These are phyloP conservation scores for Wickerhamiella kazuoi DNA, from an alignment of 805 yeast species.

Conservation along the genomic window DNA sequence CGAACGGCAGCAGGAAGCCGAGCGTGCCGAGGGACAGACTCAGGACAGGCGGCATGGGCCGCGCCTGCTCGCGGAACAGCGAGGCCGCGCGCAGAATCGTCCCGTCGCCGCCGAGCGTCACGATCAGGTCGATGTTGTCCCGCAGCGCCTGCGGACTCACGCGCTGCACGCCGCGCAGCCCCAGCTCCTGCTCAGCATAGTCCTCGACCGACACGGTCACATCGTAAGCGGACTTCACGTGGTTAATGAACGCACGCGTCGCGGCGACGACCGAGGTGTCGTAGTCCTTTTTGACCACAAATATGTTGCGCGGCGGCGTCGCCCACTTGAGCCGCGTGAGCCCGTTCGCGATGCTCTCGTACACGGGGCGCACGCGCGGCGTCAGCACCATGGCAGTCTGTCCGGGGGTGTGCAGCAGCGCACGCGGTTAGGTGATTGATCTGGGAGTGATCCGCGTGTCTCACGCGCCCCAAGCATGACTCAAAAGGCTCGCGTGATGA, in stretches of 20 bases:
- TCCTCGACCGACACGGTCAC: conserved; percentile 63
- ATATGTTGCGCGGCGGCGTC: conserved; percentile 52
- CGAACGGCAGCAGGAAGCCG: conserved; percentile 80
- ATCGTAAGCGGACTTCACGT: conserved; percentile 39
- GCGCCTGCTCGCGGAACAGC: conserved; percentile 38
- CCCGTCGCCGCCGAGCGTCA: conserved; percentile 94
- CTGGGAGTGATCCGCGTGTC: too few species aligned
- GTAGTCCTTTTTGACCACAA: conserved; percentile 76
- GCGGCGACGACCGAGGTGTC: conserved; percentile 45
- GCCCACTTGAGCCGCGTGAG: conserved; percentile 39
- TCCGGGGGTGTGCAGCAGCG: too few species aligned
- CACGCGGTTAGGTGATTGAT: too few species aligned
- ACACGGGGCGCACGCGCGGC: conserved; percentile 8
- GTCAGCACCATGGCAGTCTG: conserved; percentile 9
- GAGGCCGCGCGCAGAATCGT: conserved; percentile 76
- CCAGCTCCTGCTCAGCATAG: conserved; percentile 57
- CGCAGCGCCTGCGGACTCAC: conserved; percentile 39
- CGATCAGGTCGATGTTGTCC: conserved; percentile 56
- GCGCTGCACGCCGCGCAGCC: conserved; percentile 8
- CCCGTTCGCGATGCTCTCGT: conserved; percentile 7
- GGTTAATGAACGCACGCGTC: conserved; percentile 43
- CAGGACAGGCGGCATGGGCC: conserved; percentile 69
- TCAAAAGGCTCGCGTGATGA: too few species aligned
- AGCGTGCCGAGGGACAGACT: conserved; percentile 81
- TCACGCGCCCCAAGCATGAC: too few species aligned